phyloP scores from a whole-genome alignment of 2,329 filamentous ascomycete species.

The Amphichorda felina region DNA sequence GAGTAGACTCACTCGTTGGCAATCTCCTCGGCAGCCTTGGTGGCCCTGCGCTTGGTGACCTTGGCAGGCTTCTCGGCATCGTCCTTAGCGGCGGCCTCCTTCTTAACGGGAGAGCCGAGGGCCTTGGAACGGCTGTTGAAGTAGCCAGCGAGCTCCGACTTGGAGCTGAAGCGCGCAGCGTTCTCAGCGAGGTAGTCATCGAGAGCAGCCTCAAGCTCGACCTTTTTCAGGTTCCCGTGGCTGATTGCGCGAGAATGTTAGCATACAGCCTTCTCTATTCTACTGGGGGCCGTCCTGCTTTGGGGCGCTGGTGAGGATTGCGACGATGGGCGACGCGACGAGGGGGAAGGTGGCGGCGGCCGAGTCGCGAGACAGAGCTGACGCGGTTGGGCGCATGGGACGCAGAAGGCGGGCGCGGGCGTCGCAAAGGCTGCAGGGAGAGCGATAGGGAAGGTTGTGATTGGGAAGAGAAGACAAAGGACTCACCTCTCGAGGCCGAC shows the following conservation, averaged over 20 bases:
- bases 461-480: not conserved
- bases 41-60: slow-evolving; percentile 30
- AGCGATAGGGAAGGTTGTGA: not conserved
- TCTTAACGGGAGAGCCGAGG: slow-evolving; percentile 50
- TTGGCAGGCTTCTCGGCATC: slow-evolving; percentile 27
- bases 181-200: slow-evolving; percentile 64
- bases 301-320: not conserved
- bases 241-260: slow-evolving; percentile 25
- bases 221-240: slow-evolving; percentile 61
- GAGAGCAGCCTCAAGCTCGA: slow-evolving; percentile 64
- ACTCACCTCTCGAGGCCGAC: slow-evolving; percentile 65
- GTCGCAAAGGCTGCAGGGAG: not conserved
- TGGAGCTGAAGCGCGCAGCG: slow-evolving; percentile 47
- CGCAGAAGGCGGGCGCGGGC: too few relatives aligned
- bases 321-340: not conserved
- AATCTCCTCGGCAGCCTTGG: slow-evolving; percentile 32
- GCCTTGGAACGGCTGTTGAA: slow-evolving; percentile 56
- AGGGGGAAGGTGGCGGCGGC: not conserved
- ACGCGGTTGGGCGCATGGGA: too few relatives aligned
- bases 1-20: slow-evolving; percentile 28
- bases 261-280: not conserved
- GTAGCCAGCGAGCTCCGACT: slow-evolving; percentile 59
- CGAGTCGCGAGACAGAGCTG: too few relatives aligned
- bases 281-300: too few relatives aligned
- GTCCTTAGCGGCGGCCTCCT: slow-evolving; percentile 28